These are phyloP conservation scores for Penicillium antarcticum DNA, from an alignment of 495 filamentous ascomycete genomes.

Conservation along the genomic window DNA sequence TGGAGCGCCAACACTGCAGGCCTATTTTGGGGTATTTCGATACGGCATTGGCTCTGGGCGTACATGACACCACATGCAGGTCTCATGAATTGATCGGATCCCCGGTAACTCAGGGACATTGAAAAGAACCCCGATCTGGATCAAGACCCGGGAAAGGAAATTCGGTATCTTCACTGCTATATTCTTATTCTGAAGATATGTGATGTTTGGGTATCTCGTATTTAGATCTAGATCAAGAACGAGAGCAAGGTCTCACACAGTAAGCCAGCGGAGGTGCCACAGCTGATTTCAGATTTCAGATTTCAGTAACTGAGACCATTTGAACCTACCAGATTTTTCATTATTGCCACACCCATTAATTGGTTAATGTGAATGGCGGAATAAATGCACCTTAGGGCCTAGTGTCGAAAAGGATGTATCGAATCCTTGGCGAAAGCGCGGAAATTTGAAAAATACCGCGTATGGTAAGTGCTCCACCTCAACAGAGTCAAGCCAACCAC, in stretches of 20 bases:
- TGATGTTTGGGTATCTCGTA: neutral
- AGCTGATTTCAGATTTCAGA: neutral
- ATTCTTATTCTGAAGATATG: neutral
- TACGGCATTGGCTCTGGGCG: neutral
- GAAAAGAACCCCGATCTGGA: neutral
- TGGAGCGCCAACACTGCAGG: neutral
- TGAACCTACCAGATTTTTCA: neutral
- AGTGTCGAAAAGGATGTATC: neutral
- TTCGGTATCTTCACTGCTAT: neutral
- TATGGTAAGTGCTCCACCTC: neutral
- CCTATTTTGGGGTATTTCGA: slow-evolving; percentile 4
- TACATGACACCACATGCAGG: slow-evolving; percentile 1
- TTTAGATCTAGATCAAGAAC: neutral
- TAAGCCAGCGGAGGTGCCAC: too few relatives aligned
- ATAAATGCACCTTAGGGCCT: neutral
- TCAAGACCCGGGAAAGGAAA: neutral
- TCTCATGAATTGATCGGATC: slow-evolving; percentile 6
- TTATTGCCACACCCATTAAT: neutral
- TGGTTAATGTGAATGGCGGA: neutral
- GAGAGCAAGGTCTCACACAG: too few relatives aligned
- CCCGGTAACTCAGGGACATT: slow-evolving; percentile 2
- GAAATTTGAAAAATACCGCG: slow-evolving; percentile 12
- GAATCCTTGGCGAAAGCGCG: neutral
- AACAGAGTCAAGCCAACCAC: neutral
- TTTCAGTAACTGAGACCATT: neutral